Conservation (phyloP, 2,329 filamentous ascomycete species). For the Chaetothyriales sp. region DNA sequence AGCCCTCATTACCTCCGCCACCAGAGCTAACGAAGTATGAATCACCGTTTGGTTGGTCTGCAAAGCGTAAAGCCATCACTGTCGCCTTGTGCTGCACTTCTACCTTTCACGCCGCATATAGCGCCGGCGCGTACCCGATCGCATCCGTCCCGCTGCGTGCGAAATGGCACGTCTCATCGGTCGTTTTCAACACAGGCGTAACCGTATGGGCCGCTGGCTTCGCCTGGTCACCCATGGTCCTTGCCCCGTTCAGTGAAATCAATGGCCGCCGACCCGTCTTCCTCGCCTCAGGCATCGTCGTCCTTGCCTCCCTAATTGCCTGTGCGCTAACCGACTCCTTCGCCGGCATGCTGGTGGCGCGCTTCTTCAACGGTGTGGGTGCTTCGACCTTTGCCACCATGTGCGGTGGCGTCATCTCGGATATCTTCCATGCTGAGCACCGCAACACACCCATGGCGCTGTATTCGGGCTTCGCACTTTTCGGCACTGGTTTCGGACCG, state of each 20-base stretch:
- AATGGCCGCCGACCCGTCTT: slow-evolving; percentile 79
- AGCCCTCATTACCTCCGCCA: slow-evolving; percentile 25
- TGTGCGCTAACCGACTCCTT: slow-evolving; percentile 59
- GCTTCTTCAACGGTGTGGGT: slow-evolving; percentile 64
- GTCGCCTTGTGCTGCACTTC: slow-evolving; percentile 62
- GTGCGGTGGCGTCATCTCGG: slow-evolving; percentile 81
- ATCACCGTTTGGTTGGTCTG: slow-evolving; percentile 62
- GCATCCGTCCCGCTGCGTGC: slow-evolving; percentile 50
- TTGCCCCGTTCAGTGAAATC: slow-evolving; percentile 79
- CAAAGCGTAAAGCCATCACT: slow-evolving; percentile 53
- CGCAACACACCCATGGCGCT: slow-evolving; percentile 83
- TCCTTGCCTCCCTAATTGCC: slow-evolving; percentile 49
- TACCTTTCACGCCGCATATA: slow-evolving; percentile 65
- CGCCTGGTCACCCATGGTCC: slow-evolving; percentile 68
- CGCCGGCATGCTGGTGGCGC: slow-evolving; percentile 55
- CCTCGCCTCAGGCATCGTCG: slow-evolving; percentile 56
- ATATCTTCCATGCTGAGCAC: slow-evolving; percentile 65
- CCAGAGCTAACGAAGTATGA: slow-evolving; percentile 54
- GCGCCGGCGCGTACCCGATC: slow-evolving; percentile 67
- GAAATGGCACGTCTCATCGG: slow-evolving; percentile 50
- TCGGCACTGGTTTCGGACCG: slow-evolving; percentile 69
- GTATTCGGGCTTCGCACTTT: slow-evolving; percentile 63
- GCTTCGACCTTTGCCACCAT: slow-evolving; percentile 65
- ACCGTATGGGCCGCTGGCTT: slow-evolving; percentile 75
- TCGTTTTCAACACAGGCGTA: slow-evolving; percentile 57